These are phyloP conservation scores for Piper betle DNA, from an alignment of 164 flowering plant genomes.

Conservation along the genomic window DNA sequence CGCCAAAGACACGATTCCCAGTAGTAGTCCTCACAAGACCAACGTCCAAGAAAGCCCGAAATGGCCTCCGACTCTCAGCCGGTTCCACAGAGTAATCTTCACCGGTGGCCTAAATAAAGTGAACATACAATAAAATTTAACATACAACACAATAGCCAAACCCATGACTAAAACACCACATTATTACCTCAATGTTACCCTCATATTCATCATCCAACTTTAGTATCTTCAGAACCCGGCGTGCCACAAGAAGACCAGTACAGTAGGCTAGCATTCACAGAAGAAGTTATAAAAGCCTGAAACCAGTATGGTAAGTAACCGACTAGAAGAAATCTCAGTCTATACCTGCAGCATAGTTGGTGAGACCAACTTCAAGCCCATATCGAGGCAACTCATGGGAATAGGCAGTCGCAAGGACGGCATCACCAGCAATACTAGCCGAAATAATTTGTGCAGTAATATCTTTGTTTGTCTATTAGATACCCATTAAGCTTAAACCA, in stretches of 20 bases:
- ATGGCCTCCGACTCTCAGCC: slow-evolving; percentile 33
- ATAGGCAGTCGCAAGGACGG: slow-evolving; percentile 75
- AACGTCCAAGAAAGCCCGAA: slow-evolving; percentile 46
- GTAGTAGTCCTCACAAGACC: slow-evolving; percentile 40
- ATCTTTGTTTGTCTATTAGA: slow-evolving; percentile 63
- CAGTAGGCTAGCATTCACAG: slow-evolving; percentile 21
- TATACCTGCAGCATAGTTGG: slow-evolving; percentile 90
- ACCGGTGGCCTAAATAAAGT: slow-evolving; percentile 21
- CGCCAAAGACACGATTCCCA: slow-evolving; percentile 37
- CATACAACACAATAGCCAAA: too few species aligned
- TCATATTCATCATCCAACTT: slow-evolving; percentile 33
- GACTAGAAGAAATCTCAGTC: background rate
- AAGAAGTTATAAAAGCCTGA: too few species aligned
- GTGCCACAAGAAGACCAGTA: slow-evolving; percentile 38
- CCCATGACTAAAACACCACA: background rate
- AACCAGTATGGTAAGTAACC: background rate
- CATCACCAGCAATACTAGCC: slow-evolving; percentile 79
- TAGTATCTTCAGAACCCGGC: slow-evolving; percentile 33
- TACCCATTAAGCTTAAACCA: background rate
- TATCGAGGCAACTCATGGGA: slow-evolving; percentile 73
- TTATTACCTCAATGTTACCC: slow-evolving; percentile 32
- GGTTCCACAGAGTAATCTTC: slow-evolving; percentile 39
- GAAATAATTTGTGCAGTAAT: slow-evolving; percentile 64
- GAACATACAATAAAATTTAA: too few species aligned
- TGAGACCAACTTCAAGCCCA: slow-evolving; percentile 85